A percentile compares a stretch with the other conserved stretches of the same genome.
These are phyloP conservation scores for Trapa bicornis DNA, from an alignment of 345 rosid species.

Conservation along the genomic window DNA sequence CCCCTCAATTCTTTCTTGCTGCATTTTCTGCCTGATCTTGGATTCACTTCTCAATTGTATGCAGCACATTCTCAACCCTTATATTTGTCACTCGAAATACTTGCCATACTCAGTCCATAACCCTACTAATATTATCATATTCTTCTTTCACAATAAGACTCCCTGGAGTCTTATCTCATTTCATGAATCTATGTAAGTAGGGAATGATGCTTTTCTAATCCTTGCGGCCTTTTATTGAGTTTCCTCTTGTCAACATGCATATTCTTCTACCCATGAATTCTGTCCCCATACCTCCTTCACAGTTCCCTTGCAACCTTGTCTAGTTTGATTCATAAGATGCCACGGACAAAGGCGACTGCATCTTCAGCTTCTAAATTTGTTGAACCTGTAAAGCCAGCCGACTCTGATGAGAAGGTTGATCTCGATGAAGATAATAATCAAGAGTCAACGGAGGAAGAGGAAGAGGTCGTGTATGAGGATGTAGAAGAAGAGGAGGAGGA, in stretches of 20 bases:
- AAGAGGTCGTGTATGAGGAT: slow-evolving; percentile 69
- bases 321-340: slow-evolving; percentile 64
- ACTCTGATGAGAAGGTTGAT: slow-evolving; percentile 58
- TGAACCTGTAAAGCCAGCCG: slow-evolving; percentile 42
- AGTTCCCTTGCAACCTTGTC: slow-evolving; percentile 71
- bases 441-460: slow-evolving; percentile 68
- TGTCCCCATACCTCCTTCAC: slow-evolving; percentile 76
- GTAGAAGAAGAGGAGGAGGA: slow-evolving; percentile 48
- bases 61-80: slow-evolving; percentile 42
- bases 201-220: slow-evolving; percentile 50
- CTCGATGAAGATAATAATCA: slow-evolving; percentile 54
- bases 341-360: slow-evolving; percentile 54
- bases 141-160: slow-evolving; percentile 32
- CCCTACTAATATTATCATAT: slow-evolving; percentile 22
- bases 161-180: slow-evolving; percentile 43
- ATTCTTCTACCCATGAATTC: slow-evolving; percentile 64
- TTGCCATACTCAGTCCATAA: slow-evolving; percentile 30
- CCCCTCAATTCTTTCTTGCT: slow-evolving; percentile 22
- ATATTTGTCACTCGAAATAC: slow-evolving; percentile 29
- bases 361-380: slow-evolving; percentile 30
- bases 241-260: slow-evolving; percentile 58
- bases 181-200: slow-evolving; percentile 40
- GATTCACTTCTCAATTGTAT: slow-evolving; percentile 30
- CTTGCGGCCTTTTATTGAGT: slow-evolving; percentile 70
- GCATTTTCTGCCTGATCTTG: slow-evolving; percentile 26